Evolutionary conservation across 2,329 filamentous ascomycete genomes (phyloP).

Genomic region (Sporothrix phasma): DNA sequence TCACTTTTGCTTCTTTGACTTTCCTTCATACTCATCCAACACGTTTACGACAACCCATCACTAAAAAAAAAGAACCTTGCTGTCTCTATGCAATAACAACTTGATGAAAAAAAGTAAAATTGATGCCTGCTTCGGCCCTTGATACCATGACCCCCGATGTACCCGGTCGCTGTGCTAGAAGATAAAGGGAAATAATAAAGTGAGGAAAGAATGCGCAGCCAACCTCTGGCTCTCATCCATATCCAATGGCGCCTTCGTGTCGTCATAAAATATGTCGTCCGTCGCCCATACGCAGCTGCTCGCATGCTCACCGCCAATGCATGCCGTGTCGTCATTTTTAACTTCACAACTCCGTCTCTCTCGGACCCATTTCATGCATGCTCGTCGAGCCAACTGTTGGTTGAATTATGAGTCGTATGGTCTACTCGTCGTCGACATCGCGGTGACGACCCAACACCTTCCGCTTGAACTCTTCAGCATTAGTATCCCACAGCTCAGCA

Average conservation of each 20-base stretch:
- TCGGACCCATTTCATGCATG: not conserved
- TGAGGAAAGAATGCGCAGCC: not conserved
- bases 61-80: not conserved
- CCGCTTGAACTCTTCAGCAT: conserved; percentile 77
- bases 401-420: not conserved
- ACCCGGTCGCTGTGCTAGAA: conserved; percentile 16
- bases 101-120: conserved; percentile 4
- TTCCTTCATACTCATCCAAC: too few relatives aligned
- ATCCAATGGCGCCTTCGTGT: conserved; percentile 13
- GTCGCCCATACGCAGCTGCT: not conserved
- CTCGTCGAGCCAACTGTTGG: not conserved
- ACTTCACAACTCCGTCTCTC: not conserved
- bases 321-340: not conserved
- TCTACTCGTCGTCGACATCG: conserved; percentile 53
- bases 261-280: not conserved
- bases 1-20: not conserved
- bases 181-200: conserved; percentile 12
- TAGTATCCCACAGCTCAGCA: conserved; percentile 88
- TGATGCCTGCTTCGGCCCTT: conserved; percentile 13
- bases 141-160: conserved; percentile 1
- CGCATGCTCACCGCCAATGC: not conserved
- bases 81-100: not conserved
- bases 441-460: conserved; percentile 54
- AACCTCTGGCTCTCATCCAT: not conserved
- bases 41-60: not conserved